These are phyloP conservation scores for Coleophoma cylindrospora DNA, from an alignment of 2,329 filamentous ascomycete species.

Conservation along the genomic window DNA sequence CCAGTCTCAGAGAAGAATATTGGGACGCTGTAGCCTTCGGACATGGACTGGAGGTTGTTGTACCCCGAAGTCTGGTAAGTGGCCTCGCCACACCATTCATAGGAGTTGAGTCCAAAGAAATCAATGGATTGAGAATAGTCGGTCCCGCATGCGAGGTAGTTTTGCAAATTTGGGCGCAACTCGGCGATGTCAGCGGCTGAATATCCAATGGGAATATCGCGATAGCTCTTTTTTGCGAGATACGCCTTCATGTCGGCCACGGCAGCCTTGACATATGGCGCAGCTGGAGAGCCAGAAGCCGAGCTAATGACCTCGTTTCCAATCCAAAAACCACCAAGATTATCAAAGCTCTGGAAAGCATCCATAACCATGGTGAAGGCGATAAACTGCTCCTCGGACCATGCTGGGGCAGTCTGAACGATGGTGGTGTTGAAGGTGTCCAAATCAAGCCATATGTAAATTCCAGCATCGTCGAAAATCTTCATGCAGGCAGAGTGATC, in stretches of 20 bases:
- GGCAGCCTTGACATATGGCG: constrained; percentile 53
- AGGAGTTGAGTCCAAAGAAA: constrained; percentile 63
- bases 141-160: constrained; percentile 69
- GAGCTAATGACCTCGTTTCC: constrained; percentile 53
- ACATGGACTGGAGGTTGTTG: constrained; percentile 61
- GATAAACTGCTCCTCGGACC: constrained; percentile 32
- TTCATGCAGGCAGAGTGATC: constrained; percentile 65
- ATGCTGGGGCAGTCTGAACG: constrained; percentile 54
- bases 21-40: constrained; percentile 60
- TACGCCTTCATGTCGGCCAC: constrained; percentile 51
- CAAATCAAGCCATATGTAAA: constrained; percentile 66
- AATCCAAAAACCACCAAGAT: constrained; percentile 58
- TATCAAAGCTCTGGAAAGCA: constrained; percentile 59
- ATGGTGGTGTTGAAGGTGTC: constrained; percentile 65
- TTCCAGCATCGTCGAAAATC: constrained; percentile 58
- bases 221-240: constrained; percentile 39
- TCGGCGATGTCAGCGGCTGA: constrained; percentile 62
- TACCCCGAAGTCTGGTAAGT: constrained; percentile 56
- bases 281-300: constrained; percentile 38
- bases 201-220: constrained; percentile 50
- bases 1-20: constrained; percentile 1
- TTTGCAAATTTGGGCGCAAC: constrained; percentile 63
- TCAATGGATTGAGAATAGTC: constrained; percentile 56
- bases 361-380: constrained; percentile 66
- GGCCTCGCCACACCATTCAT: constrained; percentile 59